These are phyloP conservation scores for Acidomyces sp. DNA, from an alignment of 495 filamentous ascomycete genomes.

Conservation along the genomic window DNA sequence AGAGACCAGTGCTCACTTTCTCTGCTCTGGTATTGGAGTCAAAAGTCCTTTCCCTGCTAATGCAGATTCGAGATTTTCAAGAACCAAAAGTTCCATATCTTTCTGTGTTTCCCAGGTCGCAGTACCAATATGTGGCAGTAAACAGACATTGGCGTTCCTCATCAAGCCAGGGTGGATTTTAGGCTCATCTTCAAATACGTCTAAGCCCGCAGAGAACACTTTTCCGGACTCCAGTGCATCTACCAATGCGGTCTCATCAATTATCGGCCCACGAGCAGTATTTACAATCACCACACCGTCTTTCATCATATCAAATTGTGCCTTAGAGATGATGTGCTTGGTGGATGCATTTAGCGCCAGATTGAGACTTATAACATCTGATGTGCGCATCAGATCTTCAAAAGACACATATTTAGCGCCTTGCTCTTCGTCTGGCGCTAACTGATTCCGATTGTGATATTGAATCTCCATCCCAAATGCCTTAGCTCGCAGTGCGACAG, in stretches of 20 bases:
- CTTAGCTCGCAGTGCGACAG: constrained; percentile 24
- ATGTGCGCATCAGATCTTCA: constrained; percentile 29
- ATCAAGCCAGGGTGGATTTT: constrained; percentile 23
- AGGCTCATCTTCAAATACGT: constrained; percentile 32
- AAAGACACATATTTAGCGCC: constrained; percentile 28
- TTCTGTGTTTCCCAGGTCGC: constrained; percentile 29
- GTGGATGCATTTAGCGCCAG: constrained; percentile 27
- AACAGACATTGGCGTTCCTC: constrained; percentile 24
- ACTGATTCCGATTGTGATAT: constrained; percentile 28
- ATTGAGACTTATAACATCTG: constrained; percentile 29
- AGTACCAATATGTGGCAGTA: constrained; percentile 29
- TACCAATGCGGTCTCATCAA: constrained; percentile 30
- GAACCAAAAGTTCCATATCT: constrained; percentile 29
- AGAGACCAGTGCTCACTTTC: constrained; percentile 6
- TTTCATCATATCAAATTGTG: constrained; percentile 28
- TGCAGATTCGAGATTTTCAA: constrained; percentile 26
- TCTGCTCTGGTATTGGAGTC: constrained; percentile 28
- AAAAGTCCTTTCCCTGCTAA: constrained; percentile 21
- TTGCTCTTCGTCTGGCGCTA: constrained; percentile 21
- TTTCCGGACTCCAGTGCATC: constrained; percentile 27
- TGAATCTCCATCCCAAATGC: constrained; percentile 31
- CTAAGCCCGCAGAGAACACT: constrained; percentile 28
- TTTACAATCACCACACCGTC: constrained; percentile 28
- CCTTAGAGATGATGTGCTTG: constrained; percentile 26
- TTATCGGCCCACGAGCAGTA: constrained; percentile 28